Conservation (phyloP, 75 land plant genomes). For the Picea sitchensis region DNA sequence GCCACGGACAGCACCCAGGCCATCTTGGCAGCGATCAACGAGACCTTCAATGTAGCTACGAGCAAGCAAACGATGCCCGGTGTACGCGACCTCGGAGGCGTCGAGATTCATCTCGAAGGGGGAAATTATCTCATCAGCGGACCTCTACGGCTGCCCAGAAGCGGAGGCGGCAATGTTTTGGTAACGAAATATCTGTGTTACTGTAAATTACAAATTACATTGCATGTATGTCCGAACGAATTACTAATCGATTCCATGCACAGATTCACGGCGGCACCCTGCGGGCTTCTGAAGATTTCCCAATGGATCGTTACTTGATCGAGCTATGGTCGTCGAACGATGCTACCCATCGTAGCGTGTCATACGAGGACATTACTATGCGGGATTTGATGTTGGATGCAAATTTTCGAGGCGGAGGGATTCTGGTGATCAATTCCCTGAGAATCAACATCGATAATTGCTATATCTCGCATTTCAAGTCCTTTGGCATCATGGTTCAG, state of each 20-base stretch:
- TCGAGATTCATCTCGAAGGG: slow-evolving; percentile 55
- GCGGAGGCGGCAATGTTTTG: too few species aligned
- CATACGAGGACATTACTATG: slow-evolving; percentile 66
- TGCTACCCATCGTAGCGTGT: slow-evolving; percentile 1
- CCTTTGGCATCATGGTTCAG: slow-evolving; percentile 64
- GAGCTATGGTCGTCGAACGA: slow-evolving; percentile 53
- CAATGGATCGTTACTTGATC: slow-evolving; percentile 46
- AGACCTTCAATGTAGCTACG: slow-evolving; percentile 29
- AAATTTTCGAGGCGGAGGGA: slow-evolving; percentile 66
- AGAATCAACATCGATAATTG: slow-evolving; percentile 65
- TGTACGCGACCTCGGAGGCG: slow-evolving; percentile 55
- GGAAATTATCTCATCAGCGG: slow-evolving; percentile 55
- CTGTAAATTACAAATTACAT: too few species aligned
- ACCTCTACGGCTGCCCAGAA: slow-evolving; percentile 47
- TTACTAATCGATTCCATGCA: too few species aligned
- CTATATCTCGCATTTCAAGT: slow-evolving; percentile 60
- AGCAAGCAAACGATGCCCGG: slow-evolving; percentile 32
- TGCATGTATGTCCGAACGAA: too few species aligned
- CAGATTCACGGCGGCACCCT: slow-evolving; percentile 69
- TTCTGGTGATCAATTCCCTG: slow-evolving; percentile 52
- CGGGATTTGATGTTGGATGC: slow-evolving; percentile 71
- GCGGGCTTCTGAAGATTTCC: slow-evolving; percentile 56
- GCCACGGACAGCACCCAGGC: slow-evolving; percentile 46
- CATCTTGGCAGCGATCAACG: slow-evolving; percentile 28
- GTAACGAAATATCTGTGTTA: too few species aligned